phyloP scores from a whole-genome alignment of 2,329 filamentous ascomycete genomes.

The Claviceps pazoutovae region DNA sequence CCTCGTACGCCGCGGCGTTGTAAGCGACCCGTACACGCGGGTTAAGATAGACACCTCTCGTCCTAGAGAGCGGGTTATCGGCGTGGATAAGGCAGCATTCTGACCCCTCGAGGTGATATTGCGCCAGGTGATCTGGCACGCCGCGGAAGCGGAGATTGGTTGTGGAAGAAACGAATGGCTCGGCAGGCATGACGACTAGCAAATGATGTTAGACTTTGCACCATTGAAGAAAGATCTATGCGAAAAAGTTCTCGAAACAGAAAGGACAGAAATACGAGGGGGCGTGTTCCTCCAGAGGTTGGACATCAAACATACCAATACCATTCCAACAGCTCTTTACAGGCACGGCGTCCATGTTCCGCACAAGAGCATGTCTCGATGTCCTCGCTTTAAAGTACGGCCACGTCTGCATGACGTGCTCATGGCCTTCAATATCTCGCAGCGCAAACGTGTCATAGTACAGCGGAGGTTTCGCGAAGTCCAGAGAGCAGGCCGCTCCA shows the following conservation, averaged over 20 bases:
- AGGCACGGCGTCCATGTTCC: slow-evolving; percentile 30
- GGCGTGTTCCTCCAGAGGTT: not conserved
- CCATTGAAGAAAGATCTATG: not conserved
- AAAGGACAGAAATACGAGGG: not conserved
- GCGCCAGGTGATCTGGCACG: slow-evolving; percentile 46
- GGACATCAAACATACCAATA: slow-evolving; percentile 19
- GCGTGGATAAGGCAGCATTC: slow-evolving; percentile 69
- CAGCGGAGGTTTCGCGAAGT: slow-evolving; percentile 38
- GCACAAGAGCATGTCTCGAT: slow-evolving; percentile 40
- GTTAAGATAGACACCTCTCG: slow-evolving; percentile 51
- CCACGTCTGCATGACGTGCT: slow-evolving; percentile 40
- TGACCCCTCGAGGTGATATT: slow-evolving; percentile 54
- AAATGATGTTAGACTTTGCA: not conserved
- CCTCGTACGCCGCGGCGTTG: slow-evolving; percentile 35
- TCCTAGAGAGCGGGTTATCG: slow-evolving; percentile 46
- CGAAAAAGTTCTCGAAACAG: not conserved
- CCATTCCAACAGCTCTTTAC: slow-evolving; percentile 33
- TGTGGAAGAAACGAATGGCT: slow-evolving; percentile 35
- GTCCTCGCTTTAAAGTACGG: slow-evolving; percentile 39
- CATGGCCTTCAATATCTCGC: slow-evolving; percentile 36
- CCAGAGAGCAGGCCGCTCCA: slow-evolving; percentile 47
- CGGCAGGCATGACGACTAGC: slow-evolving; percentile 35
- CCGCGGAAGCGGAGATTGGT: slow-evolving; percentile 45
- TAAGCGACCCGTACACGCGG: slow-evolving; percentile 57
- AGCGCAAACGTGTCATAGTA: slow-evolving; percentile 53